Percentiles rank a stretch among this genome's conserved stretches.
These are phyloP conservation scores for Reutealis trisperma DNA, from an alignment of 345 rosid genomes.

Conservation along the genomic window DNA sequence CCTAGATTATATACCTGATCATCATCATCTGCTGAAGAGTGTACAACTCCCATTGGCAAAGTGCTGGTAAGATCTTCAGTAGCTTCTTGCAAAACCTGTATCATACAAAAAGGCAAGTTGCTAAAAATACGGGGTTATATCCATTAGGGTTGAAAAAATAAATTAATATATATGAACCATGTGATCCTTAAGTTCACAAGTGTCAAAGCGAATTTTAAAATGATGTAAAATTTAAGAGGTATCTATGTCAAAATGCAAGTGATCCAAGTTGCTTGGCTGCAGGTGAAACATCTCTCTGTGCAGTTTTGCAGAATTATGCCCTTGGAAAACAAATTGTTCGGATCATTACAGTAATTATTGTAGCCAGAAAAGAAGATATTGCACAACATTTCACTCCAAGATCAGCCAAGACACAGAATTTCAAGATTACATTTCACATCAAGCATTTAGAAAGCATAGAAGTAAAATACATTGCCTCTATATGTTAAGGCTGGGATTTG, in stretches of 20 bases:
- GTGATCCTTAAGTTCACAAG: not conserved
- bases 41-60: conserved; percentile 41
- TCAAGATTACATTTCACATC: not conserved
- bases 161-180: not conserved
- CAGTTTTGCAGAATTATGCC: not conserved
- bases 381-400: not conserved
- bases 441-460: not conserved
- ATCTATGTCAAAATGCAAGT: not conserved
- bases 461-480: conserved; percentile 5
- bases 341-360: not conserved
- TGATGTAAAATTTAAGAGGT: not conserved
- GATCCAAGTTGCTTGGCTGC: not conserved
- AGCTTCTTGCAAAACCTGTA: conserved; percentile 48
- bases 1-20: conserved; percentile 48
- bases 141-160: not conserved
- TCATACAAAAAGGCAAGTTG: conserved; percentile 16
- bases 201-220: not conserved
- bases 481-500: conserved; percentile 16
- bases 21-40: conserved; percentile 58
- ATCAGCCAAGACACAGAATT: not conserved
- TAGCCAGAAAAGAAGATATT: not conserved
- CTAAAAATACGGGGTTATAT: not conserved
- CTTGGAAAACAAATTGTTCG: not conserved
- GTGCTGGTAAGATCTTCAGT: conserved; percentile 40
- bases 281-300: not conserved